Percentiles rank a stretch among this genome's conserved stretches.
These are phyloP conservation scores for Pythium angustatum DNA, from an alignment of 352 stramenopile genomes.

Conservation along the genomic window DNA sequence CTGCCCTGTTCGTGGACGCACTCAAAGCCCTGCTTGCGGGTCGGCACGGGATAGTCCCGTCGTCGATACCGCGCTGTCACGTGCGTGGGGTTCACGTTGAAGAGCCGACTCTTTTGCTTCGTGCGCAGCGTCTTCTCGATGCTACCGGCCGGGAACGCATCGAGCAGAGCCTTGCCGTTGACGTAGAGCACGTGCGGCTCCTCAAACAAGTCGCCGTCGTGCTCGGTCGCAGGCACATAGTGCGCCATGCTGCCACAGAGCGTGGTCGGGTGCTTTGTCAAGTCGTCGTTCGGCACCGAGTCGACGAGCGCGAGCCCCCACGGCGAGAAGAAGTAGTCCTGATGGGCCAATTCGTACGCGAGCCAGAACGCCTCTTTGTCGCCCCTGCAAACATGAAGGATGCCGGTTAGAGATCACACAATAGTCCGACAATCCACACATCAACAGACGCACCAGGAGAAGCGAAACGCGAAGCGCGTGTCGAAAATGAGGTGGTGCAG, in stretches of 20 bases:
- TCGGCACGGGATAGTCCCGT: slow-evolving; percentile 25
- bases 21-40: slow-evolving; percentile 26
- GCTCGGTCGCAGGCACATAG: slow-evolving; percentile 42
- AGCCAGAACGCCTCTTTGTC: slow-evolving; percentile 71
- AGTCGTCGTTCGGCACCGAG: slow-evolving; percentile 49
- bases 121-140: slow-evolving; percentile 27
- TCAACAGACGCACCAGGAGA: slow-evolving; percentile 43
- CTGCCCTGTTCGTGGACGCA: slow-evolving; percentile 29
- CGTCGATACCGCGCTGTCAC: slow-evolving; percentile 50
- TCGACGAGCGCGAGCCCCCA: slow-evolving; percentile 63
- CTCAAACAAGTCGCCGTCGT: slow-evolving; percentile 16
- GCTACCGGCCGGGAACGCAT: slow-evolving; percentile 44
- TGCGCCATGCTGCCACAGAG: slow-evolving; percentile 74
- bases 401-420: too few species aligned
- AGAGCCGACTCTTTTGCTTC: slow-evolving; percentile 43
- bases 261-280: slow-evolving; percentile 52
- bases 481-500: slow-evolving; percentile 58
- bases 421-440: background rate
- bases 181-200: slow-evolving; percentile 52
- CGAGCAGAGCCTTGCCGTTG: slow-evolving; percentile 62
- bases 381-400: slow-evolving; percentile 28
- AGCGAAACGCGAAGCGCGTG: slow-evolving; percentile 56
- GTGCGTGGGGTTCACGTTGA: slow-evolving; percentile 60
- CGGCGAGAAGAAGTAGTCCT: slow-evolving; percentile 68
- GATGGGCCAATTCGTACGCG: slow-evolving; percentile 58